Evolutionary conservation across 805 yeast genomes (phyloP), one percentile per base, ranked within the genome.

Genomic region (Sungouiozyma intestinalis): DNA sequence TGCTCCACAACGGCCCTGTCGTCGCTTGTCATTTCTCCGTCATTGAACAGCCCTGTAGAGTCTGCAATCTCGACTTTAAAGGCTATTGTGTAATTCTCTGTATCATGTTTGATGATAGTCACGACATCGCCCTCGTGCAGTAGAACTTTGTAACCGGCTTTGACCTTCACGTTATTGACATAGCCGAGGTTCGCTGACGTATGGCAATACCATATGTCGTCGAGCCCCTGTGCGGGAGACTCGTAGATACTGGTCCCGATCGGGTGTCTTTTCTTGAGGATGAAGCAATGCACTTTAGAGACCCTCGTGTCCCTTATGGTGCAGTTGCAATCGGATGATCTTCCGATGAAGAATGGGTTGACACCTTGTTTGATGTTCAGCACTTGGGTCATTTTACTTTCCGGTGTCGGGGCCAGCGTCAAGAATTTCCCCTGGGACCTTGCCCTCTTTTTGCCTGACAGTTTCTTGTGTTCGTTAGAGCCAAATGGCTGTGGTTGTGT

Each of bases 271-370:
- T 77, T 73, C 52, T 76, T 76, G 42, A 69, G 52, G 13, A 90
- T 66, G 24, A 78, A 64, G 59, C 96, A 87, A 61, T 92, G 97
- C 1, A 80, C 69, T 48, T 86, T 84, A 2, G 97, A 88, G 52
- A 90, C 72, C 37, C 96, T 64, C 50, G 73, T 81, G 50, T 88
- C 96, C 27, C 73, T 66, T 15, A 85, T 73, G 35, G 67, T 67
- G 29, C 75, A 71, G 54, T 83, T 78, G 45, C 84, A 74, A 2
- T 70, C 74, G 16, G 70, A 74, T 17, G 74, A 72, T 31, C 97
- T 67, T 1, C 98, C 97, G 42, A 90, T 72, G 43, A 79, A 70
- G 57, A 77, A 80, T 7, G 78, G 76, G 38, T 75, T 77, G 16
- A 71, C 69, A 20, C 85, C 84, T 53, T 81, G 87, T 29, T 77